A percentile compares a stretch with the other conserved stretches of the same genome.
phyloP scores from a whole-genome alignment of 805 yeast species.

The Tetrapisispora taiwanensis region DNA sequence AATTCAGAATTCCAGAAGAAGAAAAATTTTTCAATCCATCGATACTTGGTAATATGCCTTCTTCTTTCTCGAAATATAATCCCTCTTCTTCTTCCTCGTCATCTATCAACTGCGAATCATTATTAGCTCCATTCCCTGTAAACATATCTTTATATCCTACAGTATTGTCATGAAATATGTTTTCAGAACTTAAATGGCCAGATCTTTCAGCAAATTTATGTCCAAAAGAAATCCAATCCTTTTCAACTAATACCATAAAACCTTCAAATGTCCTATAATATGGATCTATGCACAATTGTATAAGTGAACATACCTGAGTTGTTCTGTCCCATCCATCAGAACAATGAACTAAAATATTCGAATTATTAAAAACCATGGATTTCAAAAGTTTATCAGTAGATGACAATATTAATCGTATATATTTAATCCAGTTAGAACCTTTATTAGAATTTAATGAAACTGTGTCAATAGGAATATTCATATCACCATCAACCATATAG shows the following conservation, averaged over 20 bases:
- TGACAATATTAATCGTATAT: conserved; percentile 55
- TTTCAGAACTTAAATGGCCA: conserved; percentile 58
- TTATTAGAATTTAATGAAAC: conserved; percentile 43
- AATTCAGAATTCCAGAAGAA: neutral
- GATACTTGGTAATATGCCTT: neutral
- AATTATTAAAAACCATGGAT: conserved; percentile 71
- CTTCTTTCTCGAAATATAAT: neutral
- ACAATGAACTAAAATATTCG: conserved; percentile 83
- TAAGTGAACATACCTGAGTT: conserved; percentile 73
- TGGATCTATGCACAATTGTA: conserved; percentile 85
- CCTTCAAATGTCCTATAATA: conserved; percentile 82
- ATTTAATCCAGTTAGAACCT: conserved; percentile 65
- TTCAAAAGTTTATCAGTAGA: conserved; percentile 71
- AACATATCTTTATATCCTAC: neutral
- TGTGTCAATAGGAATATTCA: conserved; percentile 42
- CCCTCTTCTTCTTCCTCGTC: neutral
- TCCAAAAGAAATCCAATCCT: conserved; percentile 94
- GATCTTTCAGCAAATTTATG: conserved; percentile 78
- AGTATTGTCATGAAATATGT: conserved; percentile 36
- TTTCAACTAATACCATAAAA: conserved; percentile 73
- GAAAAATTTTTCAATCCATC: conserved; percentile 2
- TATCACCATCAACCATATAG: conserved; percentile 57
- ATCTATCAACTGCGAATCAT: neutral
- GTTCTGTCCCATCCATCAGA: conserved; percentile 99
- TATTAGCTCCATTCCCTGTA: neutral